Evolutionary conservation across 257 asterid species (phyloP).

Genomic region (Rauvolfia tetraphylla): DNA sequence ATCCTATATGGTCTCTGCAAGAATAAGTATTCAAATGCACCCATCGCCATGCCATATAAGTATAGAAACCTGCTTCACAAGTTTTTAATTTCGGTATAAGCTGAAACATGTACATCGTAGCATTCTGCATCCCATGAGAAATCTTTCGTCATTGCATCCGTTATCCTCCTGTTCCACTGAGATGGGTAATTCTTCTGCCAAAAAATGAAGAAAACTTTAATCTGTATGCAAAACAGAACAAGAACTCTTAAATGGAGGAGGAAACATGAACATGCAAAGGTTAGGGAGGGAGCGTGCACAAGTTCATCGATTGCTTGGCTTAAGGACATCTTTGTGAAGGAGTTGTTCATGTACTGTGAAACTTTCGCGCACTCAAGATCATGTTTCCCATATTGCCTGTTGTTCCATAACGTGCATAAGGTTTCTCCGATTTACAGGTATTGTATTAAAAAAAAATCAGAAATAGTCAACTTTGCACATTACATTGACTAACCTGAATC

Average conservation of each 20-base stretch:
- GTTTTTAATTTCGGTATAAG: conserved; percentile 45
- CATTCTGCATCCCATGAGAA: conserved; percentile 77
- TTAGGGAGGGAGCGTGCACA: conserved; percentile 31
- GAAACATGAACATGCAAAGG: background rate
- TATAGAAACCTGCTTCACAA: conserved; percentile 21
- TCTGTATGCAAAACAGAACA: background rate
- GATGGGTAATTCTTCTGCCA: conserved; percentile 53
- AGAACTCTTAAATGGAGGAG: conserved; percentile 1
- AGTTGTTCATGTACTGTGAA: conserved; percentile 36
- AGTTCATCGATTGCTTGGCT: conserved; percentile 64
- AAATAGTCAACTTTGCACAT: conserved; percentile 1
- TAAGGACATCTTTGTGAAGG: conserved; percentile 47
- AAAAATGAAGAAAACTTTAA: conserved; percentile 3
- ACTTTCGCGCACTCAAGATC: conserved; percentile 36
- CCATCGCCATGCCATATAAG: background rate
- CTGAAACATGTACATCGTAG: conserved; percentile 52
- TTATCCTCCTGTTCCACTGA: conserved; percentile 50
- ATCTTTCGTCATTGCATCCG: conserved; percentile 57
- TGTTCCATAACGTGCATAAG: conserved; percentile 9
- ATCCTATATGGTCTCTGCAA: background rate
- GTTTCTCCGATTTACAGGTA: conserved; percentile 12
- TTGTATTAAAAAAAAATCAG: background rate
- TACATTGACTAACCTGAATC: conserved; percentile 37
- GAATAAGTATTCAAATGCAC: background rate
- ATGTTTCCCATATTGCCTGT: conserved; percentile 45